phyloP scores from a whole-genome alignment of 73 alveolate species.

The Tetrahymena borealis region DNA sequence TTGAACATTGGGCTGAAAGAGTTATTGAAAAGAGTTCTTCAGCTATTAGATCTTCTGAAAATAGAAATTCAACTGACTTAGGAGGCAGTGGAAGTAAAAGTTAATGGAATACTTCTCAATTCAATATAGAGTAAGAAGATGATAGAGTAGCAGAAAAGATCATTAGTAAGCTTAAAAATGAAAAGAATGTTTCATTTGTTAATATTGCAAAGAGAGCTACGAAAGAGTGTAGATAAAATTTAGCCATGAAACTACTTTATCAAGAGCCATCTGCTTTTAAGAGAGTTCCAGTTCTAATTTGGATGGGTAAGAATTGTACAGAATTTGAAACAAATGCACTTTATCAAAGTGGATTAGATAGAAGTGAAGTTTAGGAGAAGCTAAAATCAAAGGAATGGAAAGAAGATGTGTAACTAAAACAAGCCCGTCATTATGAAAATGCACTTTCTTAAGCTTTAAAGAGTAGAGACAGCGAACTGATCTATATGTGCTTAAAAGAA shows the following conservation, averaged over 20 bases:
- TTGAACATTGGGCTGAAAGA: conserved; percentile 55
- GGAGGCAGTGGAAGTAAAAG: neutral
- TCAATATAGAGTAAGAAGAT: conserved; percentile 10
- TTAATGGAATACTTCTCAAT: neutral
- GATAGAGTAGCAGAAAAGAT: conserved; percentile 25
- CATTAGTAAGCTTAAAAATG: conserved; percentile 22
- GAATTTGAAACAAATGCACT: neutral
- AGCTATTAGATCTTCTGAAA: neutral
- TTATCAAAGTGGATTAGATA: neutral
- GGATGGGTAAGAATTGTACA: conserved; percentile 37
- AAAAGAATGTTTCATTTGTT: conserved; percentile 38
- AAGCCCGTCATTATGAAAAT: conserved; percentile 34
- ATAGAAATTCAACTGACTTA: neutral
- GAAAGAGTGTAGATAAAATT: conserved; percentile 38
- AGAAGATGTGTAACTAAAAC: conserved; percentile 1
- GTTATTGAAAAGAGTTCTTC: conserved; percentile 12
- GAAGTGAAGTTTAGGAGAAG: neutral
- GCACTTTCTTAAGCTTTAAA: conserved; percentile 42
- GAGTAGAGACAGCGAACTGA: conserved; percentile 40
- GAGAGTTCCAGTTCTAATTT: conserved; percentile 45
- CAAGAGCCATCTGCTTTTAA: conserved; percentile 40
- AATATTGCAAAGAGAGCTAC: conserved; percentile 46
- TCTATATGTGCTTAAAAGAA: conserved; percentile 19
- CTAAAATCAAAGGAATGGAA: neutral
- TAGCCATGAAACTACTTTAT: conserved; percentile 42